Percentiles rank a stretch among this genome's conserved stretches.
phyloP scores from a whole-genome alignment of 805 yeast genomes.

The Schizosaccharomyces octosporus region DNA sequence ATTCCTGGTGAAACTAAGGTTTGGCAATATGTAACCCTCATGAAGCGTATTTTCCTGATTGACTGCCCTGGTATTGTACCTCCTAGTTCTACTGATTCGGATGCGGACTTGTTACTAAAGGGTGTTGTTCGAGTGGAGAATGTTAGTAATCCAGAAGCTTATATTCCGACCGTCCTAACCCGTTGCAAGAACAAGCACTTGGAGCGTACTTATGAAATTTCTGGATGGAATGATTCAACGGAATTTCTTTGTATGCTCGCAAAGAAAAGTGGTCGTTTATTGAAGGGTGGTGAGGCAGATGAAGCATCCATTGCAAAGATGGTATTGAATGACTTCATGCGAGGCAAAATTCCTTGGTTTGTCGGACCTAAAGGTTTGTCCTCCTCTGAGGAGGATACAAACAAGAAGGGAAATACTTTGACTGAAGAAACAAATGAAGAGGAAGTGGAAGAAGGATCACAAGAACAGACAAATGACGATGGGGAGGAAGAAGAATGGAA shows the following conservation, averaged over 20 bases:
- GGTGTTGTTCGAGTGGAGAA: conserved; percentile 98
- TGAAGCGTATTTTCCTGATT: conserved; percentile 83
- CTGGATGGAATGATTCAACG: conserved; percentile 55
- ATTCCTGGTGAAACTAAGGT: conserved; percentile 97
- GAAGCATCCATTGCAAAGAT: conserved; percentile 79
- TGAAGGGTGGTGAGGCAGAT: conserved; percentile 96
- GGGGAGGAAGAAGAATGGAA: neutral
- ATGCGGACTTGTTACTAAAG: conserved; percentile 74
- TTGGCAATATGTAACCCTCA: conserved; percentile 93
- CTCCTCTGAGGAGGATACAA: neutral
- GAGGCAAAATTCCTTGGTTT: conserved; percentile 97
- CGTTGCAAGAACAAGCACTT: conserved; percentile 75
- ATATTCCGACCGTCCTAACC: conserved; percentile 59
- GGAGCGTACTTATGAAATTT: conserved; percentile 83
- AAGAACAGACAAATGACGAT: neutral
- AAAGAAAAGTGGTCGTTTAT: conserved; percentile 70
- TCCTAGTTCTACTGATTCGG: conserved; percentile 70
- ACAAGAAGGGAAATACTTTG: neutral
- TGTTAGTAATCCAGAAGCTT: conserved; percentile 84
- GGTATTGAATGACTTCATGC: conserved; percentile 75
- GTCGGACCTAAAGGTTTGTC: conserved; percentile 15
- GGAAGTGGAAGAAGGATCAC: neutral
- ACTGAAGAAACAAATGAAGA: neutral
- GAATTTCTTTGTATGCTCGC: conserved; percentile 82
- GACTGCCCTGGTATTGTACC: conserved; percentile 99